phyloP scores from a whole-genome alignment of 768 basidiomycete genomes.

The Piloderma croceum region DNA sequence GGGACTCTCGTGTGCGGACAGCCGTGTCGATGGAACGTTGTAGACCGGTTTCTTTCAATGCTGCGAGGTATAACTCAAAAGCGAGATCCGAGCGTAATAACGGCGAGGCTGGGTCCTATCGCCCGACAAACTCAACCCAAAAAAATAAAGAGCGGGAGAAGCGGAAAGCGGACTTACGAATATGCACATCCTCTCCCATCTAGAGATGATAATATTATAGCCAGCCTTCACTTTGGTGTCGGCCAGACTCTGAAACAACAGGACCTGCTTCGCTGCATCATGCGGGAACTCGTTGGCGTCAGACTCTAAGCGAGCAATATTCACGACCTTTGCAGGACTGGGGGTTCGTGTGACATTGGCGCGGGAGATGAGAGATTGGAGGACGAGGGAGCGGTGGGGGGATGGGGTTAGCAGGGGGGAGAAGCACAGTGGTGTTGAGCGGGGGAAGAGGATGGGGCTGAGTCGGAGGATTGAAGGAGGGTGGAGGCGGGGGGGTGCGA shows the following conservation, averaged over 20 bases:
- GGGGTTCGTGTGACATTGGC: slow-evolving; percentile 41
- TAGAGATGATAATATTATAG: slow-evolving; percentile 64
- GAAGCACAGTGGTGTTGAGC: slow-evolving; percentile 37
- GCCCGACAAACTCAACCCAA: neutral
- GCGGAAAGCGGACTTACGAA: slow-evolving; percentile 49
- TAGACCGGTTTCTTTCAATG: slow-evolving; percentile 55
- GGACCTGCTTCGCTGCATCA: slow-evolving; percentile 64
- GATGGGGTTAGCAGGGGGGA: slow-evolving; percentile 31
- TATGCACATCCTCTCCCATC: slow-evolving; percentile 82
- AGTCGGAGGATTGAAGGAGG: slow-evolving; percentile 6
- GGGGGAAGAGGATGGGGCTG: slow-evolving; percentile 11
- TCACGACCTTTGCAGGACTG: slow-evolving; percentile 59
- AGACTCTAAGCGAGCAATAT: slow-evolving; percentile 69
- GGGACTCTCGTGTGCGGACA: slow-evolving; percentile 61
- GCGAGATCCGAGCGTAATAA: slow-evolving; percentile 64
- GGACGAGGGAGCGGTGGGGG: slow-evolving; percentile 20
- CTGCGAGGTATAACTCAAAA: slow-evolving; percentile 71
- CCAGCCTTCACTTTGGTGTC: slow-evolving; percentile 62
- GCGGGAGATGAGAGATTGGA: slow-evolving; percentile 27
- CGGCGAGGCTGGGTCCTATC: slow-evolving; percentile 63
- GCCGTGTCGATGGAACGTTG: slow-evolving; percentile 55
- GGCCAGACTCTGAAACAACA: slow-evolving; percentile 60
- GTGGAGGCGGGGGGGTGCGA: slow-evolving; percentile 1
- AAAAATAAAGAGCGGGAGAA: slow-evolving; percentile 6
- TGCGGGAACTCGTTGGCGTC: slow-evolving; percentile 71